phyloP scores from a whole-genome alignment of 78 protist genomes.

The Goniomonas avonlea region DNA sequence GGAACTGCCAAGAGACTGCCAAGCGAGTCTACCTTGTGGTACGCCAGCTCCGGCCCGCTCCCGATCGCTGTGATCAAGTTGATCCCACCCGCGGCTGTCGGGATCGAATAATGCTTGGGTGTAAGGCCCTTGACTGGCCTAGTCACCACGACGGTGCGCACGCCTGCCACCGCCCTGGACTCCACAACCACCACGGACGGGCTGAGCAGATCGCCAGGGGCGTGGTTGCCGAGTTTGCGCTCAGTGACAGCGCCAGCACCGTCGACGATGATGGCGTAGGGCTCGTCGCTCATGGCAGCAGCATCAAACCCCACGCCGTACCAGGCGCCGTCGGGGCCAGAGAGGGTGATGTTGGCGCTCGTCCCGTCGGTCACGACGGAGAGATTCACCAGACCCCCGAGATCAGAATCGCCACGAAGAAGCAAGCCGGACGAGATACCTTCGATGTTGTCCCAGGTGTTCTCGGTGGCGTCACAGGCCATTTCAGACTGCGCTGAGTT shows the following conservation, averaged over 20 bases:
- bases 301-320: conserved; percentile 16
- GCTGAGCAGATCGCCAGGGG: neutral
- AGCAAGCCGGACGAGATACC: neutral
- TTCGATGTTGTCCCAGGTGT: too few species aligned
- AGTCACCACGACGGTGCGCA: neutral
- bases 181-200: neutral
- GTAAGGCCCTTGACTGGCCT: neutral
- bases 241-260: neutral
- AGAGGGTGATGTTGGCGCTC: neutral
- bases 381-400: neutral
- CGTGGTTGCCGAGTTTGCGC: neutral
- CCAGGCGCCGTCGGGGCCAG: conserved; percentile 2
- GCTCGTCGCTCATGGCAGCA: neutral
- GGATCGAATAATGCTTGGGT: neutral
- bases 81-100: neutral
- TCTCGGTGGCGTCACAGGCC: too few species aligned
- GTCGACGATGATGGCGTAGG: neutral
- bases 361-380: neutral
- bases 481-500: too few species aligned
- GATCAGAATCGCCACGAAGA: neutral
- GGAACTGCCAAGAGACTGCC: too few species aligned
- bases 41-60: neutral
- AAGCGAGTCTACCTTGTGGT: too few species aligned
- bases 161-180: neutral
- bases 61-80: neutral